Conservation (phyloP, 129 eudicot species). For the Helianthus tuberosus region DNA sequence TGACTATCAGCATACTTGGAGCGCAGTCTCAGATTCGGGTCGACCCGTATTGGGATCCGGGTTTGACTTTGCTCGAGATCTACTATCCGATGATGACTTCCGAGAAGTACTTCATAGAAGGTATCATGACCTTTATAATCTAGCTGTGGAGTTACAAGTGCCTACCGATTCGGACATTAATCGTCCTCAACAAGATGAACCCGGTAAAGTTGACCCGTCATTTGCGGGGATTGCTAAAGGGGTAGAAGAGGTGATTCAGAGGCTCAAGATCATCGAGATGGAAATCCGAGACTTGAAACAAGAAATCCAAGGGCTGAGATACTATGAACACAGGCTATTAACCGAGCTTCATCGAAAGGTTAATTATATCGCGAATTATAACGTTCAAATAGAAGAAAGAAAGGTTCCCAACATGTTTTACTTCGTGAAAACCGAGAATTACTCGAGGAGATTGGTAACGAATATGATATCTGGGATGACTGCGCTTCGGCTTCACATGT, state of each 20-base stretch:
- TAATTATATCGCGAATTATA: conserved; percentile 71
- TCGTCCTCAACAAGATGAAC: conserved; percentile 41
- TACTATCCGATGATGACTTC: conserved; percentile 88
- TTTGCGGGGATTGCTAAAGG: conserved; percentile 92
- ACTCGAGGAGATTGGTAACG: conserved; percentile 78
- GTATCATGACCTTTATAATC: conserved; percentile 83
- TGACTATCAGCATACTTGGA: conserved; percentile 96
- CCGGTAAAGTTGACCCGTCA: conserved; percentile 65
- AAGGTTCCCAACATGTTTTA: conserved; percentile 95
- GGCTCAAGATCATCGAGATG: conserved; percentile 81
- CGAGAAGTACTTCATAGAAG: conserved; percentile 85
- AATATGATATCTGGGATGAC: conserved; percentile 76
- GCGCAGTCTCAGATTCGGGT: conserved; percentile 64
- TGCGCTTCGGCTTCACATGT: conserved; percentile 80
- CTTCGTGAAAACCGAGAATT: conserved; percentile 74
- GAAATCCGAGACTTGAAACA: conserved; percentile 87
- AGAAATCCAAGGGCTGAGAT: conserved; percentile 94
- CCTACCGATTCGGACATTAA: conserved; percentile 49
- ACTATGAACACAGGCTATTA: conserved; percentile 81
- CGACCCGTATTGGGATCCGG: conserved; percentile 47
- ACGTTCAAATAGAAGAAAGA: conserved; percentile 75
- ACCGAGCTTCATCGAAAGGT: conserved; percentile 77
- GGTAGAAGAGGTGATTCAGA: conserved; percentile 78
- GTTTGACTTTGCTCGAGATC: conserved; percentile 82
- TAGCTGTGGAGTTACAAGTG: conserved; percentile 86